phyloP scores from a whole-genome alignment of 108 stramenopile genomes.

The Cyclotella cryptica region DNA sequence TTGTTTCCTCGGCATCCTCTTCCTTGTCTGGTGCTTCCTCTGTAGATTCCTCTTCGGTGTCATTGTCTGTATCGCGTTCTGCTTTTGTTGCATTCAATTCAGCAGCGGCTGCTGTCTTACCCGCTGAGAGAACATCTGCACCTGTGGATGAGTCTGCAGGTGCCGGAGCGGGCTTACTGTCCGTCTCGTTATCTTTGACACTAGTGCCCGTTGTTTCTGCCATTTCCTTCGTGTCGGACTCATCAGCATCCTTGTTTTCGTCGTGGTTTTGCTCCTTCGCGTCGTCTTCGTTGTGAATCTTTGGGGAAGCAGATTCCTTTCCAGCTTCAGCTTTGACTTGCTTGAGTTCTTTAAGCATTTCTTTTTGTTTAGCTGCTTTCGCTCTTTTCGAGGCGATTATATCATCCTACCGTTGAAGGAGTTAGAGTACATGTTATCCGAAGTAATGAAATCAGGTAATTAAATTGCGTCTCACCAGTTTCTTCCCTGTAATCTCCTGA shows the following conservation, averaged over 20 bases:
- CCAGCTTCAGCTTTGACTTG: background rate
- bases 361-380: constrained; percentile 24
- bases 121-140: too few species aligned
- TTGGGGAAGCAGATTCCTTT: background rate
- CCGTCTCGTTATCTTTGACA: background rate
- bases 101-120: background rate
- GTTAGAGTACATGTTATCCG: background rate
- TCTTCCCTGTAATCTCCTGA: constrained; percentile 50
- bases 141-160: background rate
- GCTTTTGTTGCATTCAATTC: background rate
- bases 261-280: background rate
- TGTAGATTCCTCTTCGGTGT: background rate
- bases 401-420: constrained; percentile 13
- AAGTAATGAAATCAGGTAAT: background rate
- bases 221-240: background rate
- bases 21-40: background rate
- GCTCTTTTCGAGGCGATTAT: constrained; percentile 18
- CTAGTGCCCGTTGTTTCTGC: background rate
- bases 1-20: background rate
- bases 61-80: background rate
- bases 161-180: background rate
- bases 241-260: background rate
- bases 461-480: constrained; percentile 23
- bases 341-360: constrained; percentile 20
- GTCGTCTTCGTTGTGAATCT: background rate